phyloP scores from a whole-genome alignment of 768 basidiomycete species.

The Mycena alexandri region DNA sequence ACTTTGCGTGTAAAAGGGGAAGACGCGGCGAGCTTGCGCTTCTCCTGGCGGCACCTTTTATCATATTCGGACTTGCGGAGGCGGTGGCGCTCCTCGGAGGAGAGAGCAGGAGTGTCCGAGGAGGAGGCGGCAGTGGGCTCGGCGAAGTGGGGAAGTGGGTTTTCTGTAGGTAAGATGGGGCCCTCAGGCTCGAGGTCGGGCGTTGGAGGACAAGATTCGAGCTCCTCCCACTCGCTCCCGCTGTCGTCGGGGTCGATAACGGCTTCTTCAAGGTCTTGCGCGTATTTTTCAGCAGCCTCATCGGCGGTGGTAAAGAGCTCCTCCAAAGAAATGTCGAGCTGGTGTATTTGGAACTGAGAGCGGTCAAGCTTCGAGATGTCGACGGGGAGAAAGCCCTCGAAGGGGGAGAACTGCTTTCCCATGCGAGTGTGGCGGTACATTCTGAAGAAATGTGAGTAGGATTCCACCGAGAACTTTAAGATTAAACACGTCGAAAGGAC shows the following conservation, averaged over 20 bases:
- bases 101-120: not conserved
- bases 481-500: too few species aligned
- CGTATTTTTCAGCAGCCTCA: not conserved
- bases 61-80: not conserved
- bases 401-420: conserved; percentile 1
- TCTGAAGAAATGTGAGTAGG: too few species aligned
- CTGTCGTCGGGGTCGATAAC: not conserved
- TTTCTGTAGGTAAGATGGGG: not conserved
- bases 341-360: not conserved
- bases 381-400: not conserved
- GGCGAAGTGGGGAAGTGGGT: not conserved
- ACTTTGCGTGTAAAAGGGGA: not conserved
- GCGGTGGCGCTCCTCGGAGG: not conserved
- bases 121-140: not conserved
- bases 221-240: conserved; percentile 9
- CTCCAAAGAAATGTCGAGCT: not conserved
- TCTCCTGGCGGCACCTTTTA: not conserved
- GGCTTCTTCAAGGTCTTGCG: not conserved
- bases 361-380: not conserved
- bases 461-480: too few species aligned
- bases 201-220: not conserved
- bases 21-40: not conserved
- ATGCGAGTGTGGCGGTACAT: conserved; percentile 2
- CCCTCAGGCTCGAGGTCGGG: not conserved
- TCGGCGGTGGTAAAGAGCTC: not conserved